Base-by-base conservation (phyloP, 2,329 filamentous ascomycete species). In the Aureobasidium sp. region DNA sequence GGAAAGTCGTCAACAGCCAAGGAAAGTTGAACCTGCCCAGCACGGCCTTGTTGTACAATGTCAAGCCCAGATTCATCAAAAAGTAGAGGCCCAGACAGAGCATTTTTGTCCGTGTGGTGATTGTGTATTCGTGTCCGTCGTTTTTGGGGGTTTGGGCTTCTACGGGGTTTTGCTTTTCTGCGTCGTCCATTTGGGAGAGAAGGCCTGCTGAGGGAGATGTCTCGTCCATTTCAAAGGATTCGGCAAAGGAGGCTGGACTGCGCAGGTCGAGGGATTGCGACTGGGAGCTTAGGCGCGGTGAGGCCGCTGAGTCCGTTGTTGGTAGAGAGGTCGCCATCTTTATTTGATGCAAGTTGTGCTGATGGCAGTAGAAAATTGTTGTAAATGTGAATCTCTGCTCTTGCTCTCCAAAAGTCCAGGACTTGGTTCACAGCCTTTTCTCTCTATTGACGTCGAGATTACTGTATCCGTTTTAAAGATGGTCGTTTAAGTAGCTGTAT, bases 1-100 rank as follows among this genome's bases (percentile, higher is more conserved):
- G 84, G 25, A 84, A 74, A 53, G 81, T 80, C 1, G 84, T 86
- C 42, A 86, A 72, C n/a, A 86, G 78, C 81, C 83, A 86, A 45
- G 84, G 84, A 67, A 83, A 84, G 52, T 77, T 74, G 66, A 85
- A 84, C 1, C 34, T 49, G 22, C n/a, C 27, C 9, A 60, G 71
- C 17, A 85, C 80, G 27, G 82, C 75, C 71, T 85, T 85, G 74
- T 85, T 85, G 70, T 84, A 84, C 17, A 85, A 74, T 5, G 82
- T 85, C 62, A 85, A 71, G 63, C 70, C 71, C 47, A 79, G 71
- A 65, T 79, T 79, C 66, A 78, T 73, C 67, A 79, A 73, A 68
- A 84, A 83, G 70, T 84, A 84, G 1, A 67, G 29, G 3, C 48
- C 59, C 15, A 64, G 31, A 12, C 53, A 57, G 25, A 55, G 20